A percentile compares a stretch with the other conserved stretches of the same genome.
phyloP scores from a whole-genome alignment of 768 basidiomycete species.

The Amylocystis lapponica region DNA sequence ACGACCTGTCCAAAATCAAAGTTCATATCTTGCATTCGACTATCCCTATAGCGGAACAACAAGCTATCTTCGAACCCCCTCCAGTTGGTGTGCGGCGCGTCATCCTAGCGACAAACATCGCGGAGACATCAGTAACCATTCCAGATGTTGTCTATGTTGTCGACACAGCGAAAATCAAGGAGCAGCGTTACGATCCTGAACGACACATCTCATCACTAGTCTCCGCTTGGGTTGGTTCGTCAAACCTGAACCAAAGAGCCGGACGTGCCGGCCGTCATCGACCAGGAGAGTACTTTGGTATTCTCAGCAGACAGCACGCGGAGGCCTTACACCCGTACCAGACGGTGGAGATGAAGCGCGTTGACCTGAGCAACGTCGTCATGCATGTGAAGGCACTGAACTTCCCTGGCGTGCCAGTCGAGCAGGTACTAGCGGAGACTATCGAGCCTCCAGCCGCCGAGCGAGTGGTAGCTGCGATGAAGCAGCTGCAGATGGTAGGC shows the following conservation, averaged over 20 bases:
- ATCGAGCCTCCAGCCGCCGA: slow-evolving; percentile 85
- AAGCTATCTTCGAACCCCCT: slow-evolving; percentile 83
- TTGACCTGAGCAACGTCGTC: slow-evolving; percentile 84
- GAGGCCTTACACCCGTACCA: slow-evolving; percentile 68
- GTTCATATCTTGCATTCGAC: slow-evolving; percentile 87
- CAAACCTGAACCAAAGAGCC: slow-evolving; percentile 86
- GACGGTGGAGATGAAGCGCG: slow-evolving; percentile 92
- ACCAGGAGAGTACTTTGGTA: slow-evolving; percentile 85
- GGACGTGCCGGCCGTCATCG: slow-evolving; percentile 91
- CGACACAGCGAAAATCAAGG: slow-evolving; percentile 84
- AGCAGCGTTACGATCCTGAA: slow-evolving; percentile 84
- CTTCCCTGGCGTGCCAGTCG: slow-evolving; percentile 79
- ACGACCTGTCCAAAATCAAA: slow-evolving; percentile 48
- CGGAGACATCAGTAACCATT: slow-evolving; percentile 93
- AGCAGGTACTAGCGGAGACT: slow-evolving; percentile 76
- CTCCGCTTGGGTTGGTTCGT: slow-evolving; percentile 86
- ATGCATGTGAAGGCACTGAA: slow-evolving; percentile 96
- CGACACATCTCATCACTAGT: slow-evolving; percentile 85
- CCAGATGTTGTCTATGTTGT: slow-evolving; percentile 94
- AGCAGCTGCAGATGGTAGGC: slow-evolving; percentile 76
- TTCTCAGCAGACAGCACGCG: slow-evolving; percentile 62
- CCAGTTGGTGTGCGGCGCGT: slow-evolving; percentile 72
- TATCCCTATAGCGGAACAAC: slow-evolving; percentile 84
- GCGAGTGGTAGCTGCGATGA: slow-evolving; percentile 76
- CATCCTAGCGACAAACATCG: slow-evolving; percentile 92